Conservation (phyloP, 306 rosid species). For the Prunus armeniaca region DNA sequence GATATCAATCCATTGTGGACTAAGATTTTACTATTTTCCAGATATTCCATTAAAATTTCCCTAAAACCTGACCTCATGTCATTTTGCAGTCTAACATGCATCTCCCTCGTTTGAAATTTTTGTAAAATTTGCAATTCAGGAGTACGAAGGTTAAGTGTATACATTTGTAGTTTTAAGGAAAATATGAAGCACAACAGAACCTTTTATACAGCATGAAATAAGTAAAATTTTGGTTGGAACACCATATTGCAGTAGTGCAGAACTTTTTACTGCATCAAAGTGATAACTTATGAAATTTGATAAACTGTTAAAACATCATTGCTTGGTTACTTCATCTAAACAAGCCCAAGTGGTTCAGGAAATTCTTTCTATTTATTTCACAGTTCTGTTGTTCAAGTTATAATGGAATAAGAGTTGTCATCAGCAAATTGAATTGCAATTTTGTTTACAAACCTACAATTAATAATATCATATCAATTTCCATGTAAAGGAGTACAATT, state of each 20-base stretch:
- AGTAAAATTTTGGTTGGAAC: not conserved
- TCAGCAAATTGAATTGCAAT: not conserved
- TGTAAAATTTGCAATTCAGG: not conserved
- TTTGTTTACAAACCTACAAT: constrained; percentile 8
- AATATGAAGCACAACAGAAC: not conserved
- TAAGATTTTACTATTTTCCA: not conserved
- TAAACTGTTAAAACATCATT: not conserved
- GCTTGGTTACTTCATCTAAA: not conserved
- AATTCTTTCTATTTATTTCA: not conserved
- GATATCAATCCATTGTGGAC: not conserved
- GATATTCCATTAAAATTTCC: not conserved
- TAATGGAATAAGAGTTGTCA: not conserved
- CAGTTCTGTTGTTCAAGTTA: not conserved
- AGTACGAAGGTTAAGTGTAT: not conserved
- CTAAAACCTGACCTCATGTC: not conserved
- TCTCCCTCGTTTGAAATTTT: not conserved
- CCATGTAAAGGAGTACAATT: constrained; percentile 8
- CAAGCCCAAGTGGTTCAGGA: not conserved
- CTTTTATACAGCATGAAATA: not conserved
- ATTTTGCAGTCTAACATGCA: not conserved
- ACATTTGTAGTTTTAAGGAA: no score
- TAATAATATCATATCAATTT: not conserved
- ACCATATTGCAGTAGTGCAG: not conserved
- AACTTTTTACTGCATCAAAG: not conserved
- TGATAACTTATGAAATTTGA: not conserved